A percentile compares a stretch with the other conserved stretches of the same genome.
Evolutionary conservation across 192 early-diverging fungal genomes (phyloP).

Genomic region (Glomus cerebriforme): DNA sequence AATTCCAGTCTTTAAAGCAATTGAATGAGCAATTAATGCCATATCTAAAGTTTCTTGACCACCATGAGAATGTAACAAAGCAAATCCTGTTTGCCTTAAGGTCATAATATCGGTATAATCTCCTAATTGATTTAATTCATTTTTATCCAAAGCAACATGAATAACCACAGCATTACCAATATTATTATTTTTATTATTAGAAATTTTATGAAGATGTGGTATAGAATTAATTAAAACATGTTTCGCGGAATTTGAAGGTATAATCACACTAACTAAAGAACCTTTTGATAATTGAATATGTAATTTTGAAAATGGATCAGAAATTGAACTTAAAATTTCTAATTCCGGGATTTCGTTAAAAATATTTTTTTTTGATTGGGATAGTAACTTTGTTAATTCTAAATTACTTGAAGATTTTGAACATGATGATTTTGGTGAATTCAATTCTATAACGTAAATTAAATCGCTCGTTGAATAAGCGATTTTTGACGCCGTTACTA

Average conservation of each 20-base stretch:
- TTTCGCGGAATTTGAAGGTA: conserved; percentile 24
- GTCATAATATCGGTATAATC: conserved; percentile 66
- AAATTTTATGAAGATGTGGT: conserved; percentile 57
- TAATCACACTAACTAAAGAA: conserved; percentile 34
- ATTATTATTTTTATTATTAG: conserved; percentile 29
- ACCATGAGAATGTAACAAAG: conserved; percentile 71
- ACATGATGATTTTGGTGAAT: conserved; percentile 3
- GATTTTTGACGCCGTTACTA: neutral
- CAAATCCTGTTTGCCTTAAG: conserved; percentile 77
- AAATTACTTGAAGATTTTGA: neutral
- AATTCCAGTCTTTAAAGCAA: conserved; percentile 56
- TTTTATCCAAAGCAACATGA: conserved; percentile 51
- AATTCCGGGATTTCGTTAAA: conserved; percentile 18
- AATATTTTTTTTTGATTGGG: conserved; percentile 13
- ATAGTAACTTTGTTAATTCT: neutral
- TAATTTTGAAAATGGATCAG: conserved; percentile 33
- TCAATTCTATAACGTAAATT: conserved; percentile 12
- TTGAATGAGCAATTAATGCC: conserved; percentile 77
- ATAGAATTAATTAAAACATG: conserved; percentile 50
- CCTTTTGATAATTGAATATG: conserved; percentile 9
- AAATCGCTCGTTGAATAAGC: conserved; percentile 14
- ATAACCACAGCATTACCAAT: conserved; percentile 54
- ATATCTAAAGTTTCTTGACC: conserved; percentile 84
- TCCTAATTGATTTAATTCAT: conserved; percentile 34
- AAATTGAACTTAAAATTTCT: neutral